Conservation (phyloP, 164 flowering plant species). For the Nelumbo lutea region DNA sequence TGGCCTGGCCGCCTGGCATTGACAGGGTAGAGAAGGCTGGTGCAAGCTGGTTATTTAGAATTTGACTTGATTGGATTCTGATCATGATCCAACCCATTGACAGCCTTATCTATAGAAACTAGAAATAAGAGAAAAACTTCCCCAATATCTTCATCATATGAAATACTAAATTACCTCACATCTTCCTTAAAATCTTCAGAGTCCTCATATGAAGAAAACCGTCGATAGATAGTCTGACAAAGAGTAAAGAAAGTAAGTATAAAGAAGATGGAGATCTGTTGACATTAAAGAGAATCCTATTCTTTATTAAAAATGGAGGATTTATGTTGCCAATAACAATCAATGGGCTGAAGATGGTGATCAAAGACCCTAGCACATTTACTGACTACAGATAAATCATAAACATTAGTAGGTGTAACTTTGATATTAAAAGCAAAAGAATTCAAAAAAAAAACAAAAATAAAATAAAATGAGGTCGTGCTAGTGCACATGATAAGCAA, state of each 20-base stretch:
- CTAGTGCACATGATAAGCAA: no score
- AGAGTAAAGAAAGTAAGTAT: conserved; percentile 11
- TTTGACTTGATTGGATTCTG: no score
- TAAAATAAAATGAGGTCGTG: no score
- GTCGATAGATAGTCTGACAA: conserved; percentile 57
- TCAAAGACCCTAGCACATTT: neutral
- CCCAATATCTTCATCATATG: neutral
- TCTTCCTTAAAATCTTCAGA: conserved; percentile 71
- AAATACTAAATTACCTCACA: conserved; percentile 45
- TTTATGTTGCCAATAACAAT: neutral
- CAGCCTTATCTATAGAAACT: neutral
- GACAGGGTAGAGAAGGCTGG: no score
- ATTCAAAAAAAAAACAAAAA: no score
- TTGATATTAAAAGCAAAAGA: no score
- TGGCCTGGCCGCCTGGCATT: no score
- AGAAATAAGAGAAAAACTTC: neutral
- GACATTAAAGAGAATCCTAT: neutral
- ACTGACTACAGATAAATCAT: no score
- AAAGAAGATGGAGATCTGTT: neutral
- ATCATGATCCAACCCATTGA: neutral
- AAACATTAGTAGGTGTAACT: no score
- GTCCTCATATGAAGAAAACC: conserved; percentile 62
- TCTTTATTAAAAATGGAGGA: neutral
- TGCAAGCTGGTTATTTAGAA: no score
- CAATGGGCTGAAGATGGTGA: neutral